Evolutionary conservation across 2,329 filamentous ascomycete species (phyloP), one percentile per base, ranked within the genome.

Genomic region (Arthrobotrys megalospora): DNA sequence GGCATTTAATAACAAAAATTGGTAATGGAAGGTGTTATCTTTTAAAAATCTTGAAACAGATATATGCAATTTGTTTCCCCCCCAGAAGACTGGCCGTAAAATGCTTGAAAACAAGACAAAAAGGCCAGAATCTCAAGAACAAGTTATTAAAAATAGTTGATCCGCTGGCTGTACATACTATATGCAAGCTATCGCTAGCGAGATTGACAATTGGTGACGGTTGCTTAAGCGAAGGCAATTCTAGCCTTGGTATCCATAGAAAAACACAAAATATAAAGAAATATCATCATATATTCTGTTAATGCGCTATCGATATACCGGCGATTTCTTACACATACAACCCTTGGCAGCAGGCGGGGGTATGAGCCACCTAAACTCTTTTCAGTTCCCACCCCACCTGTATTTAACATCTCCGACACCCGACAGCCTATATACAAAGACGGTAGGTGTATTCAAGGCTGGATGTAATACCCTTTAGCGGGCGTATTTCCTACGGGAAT

Each of bases 131-230:
- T 43, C n/a, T n/a, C 36, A 21, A n/a, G 19, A 24, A 8, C 12
- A 6, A 62, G 36, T 16, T 34, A 24, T 62, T 62, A 45, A 64
- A 64, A 64, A 32, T 36, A 43, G 24, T 50, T 38, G 16, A 24
- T 43, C 14, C 21, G 16, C 47, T 58, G 70, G 52, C n/a, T 67
- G 12, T 36, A 68, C 63, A 47, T 75, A 48, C 70, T 75, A 34
- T 53, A 63, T 68, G 28, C 63, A 73, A 60, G 60, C 45, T 34
- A 41, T 19, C 32, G 50, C 55, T 65, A 48, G 50, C 60, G 60
- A 60, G 47, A 66, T 21, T 48, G 60, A 43, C 63, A 63, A 53
- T 32, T 53, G 45, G 32, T 66, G 50, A 67, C 43, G 32, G 21
- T 45, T 53, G 24, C 50, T 16, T 60, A 63, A 21, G 48, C 34